Percentiles rank a stretch among this genome's conserved stretches.
phyloP scores from a whole-genome alignment of 768 basidiomycete species.

The Kwoniella pini region DNA sequence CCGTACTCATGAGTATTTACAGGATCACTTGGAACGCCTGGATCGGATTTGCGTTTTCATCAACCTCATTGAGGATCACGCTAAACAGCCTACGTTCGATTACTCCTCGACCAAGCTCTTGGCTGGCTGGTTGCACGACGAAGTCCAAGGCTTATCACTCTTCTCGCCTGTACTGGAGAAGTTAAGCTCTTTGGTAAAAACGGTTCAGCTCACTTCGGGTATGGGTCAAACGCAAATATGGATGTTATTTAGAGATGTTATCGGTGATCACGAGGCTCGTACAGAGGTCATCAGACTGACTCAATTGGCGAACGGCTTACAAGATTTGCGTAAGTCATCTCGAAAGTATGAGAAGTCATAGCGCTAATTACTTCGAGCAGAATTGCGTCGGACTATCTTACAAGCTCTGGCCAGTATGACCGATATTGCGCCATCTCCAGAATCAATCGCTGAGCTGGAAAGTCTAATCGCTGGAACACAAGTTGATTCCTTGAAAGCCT shows the following conservation, averaged over 20 bases:
- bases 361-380: conserved; percentile 8
- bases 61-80: conserved; percentile 58
- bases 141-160: conserved; percentile 49
- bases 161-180: conserved; percentile 11
- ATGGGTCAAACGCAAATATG: conserved; percentile 72
- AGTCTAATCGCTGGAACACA: conserved; percentile 9
- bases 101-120: conserved; percentile 69
- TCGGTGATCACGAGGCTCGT: not conserved
- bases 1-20: not conserved
- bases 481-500: not conserved
- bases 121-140: conserved; percentile 61
- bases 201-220: conserved; percentile 68
- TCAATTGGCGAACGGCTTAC: conserved; percentile 1
- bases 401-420: conserved; percentile 19
- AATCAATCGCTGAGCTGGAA: conserved; percentile 9
- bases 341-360: not conserved
- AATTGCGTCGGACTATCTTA: conserved; percentile 19
- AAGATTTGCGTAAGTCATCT: conserved; percentile 21
- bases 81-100: conserved; percentile 59
- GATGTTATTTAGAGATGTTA: conserved; percentile 55
- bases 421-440: not conserved
- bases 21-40: conserved; percentile 19
- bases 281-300: conserved; percentile 1
- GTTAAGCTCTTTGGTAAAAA: conserved; percentile 57
- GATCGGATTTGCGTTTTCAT: conserved; percentile 32